Evolutionary conservation across 306 rosid species (phyloP).

Genomic region (Casuarina cunninghamiana): DNA sequence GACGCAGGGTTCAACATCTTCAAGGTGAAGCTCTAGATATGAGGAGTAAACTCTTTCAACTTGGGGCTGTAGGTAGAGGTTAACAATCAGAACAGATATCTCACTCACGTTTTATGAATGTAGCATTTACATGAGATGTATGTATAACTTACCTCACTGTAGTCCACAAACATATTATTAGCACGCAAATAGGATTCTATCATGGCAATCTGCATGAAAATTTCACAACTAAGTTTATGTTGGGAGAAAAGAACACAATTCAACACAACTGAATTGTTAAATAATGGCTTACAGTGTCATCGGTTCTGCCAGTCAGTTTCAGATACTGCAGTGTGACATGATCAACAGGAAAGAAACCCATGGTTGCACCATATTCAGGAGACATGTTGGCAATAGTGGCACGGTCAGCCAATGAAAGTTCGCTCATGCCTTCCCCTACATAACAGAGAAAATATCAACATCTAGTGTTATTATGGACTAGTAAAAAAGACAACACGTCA

Average conservation of each 20-base stretch:
- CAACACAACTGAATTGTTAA: conserved; percentile 7
- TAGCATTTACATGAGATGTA: background rate
- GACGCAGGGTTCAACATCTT: conserved; percentile 83
- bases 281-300: conserved; percentile 63
- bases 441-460: conserved; percentile 21
- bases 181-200: conserved; percentile 83
- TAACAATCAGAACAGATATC: conserved; percentile 28
- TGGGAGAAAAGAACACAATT: conserved; percentile 9
- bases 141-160: conserved; percentile 57
- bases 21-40: conserved; percentile 69
- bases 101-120: conserved; percentile 7
- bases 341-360: conserved; percentile 99
- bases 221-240: conserved; percentile 37
- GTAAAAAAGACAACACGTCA: conserved; percentile 12
- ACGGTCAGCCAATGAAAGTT: conserved; percentile 85
- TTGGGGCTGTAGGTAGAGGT: conserved; percentile 66
- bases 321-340: conserved; percentile 91
- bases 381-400: conserved; percentile 98
- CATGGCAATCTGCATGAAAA: conserved; percentile 62
- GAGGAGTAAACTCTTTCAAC: conserved; percentile 79
- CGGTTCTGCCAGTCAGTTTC: conserved; percentile 86
- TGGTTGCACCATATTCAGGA: conserved; percentile 96
- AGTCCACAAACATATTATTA: conserved; percentile 90
- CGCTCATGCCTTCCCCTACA: conserved; percentile 94
- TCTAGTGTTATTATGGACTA: conserved; percentile 25